Conservation (phyloP, 2,329 filamentous ascomycete genomes). For the Neopestalotiopsis sp. region DNA sequence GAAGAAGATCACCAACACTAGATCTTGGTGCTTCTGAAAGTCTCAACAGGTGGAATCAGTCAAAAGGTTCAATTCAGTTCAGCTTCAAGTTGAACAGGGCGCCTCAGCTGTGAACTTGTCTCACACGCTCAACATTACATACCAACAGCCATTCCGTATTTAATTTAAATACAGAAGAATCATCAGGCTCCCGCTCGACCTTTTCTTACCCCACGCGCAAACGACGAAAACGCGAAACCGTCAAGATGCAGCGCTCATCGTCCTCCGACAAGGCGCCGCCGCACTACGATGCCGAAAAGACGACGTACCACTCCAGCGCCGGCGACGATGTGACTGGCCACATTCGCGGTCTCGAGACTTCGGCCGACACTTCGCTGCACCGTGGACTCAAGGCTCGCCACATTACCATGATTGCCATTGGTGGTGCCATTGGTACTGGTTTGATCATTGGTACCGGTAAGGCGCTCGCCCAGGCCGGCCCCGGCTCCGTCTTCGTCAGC, state of each 20-base stretch:
- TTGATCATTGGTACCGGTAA: conserved; percentile 73
- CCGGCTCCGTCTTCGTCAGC: conserved; percentile 73
- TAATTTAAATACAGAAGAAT: background rate
- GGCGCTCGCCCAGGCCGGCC: conserved; percentile 59
- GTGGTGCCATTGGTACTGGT: conserved; percentile 76
- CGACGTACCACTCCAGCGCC: conserved; percentile 28
- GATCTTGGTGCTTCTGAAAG: background rate
- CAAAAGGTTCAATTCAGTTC: background rate
- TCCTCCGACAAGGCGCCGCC: conserved; percentile 31
- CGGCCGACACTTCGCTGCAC: conserved; percentile 52
- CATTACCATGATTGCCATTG: conserved; percentile 71
- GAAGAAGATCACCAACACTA: background rate
- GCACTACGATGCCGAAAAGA: conserved; percentile 32
- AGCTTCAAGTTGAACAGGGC: background rate
- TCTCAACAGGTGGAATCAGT: background rate
- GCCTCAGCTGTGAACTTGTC: background rate
- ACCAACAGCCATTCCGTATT: background rate
- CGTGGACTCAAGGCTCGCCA: conserved; percentile 60
- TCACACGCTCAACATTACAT: background rate
- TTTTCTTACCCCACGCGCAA: background rate
- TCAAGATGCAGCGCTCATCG: conserved; percentile 37
- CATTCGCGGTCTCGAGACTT: conserved; percentile 56
- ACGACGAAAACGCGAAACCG: background rate
- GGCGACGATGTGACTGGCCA: conserved; percentile 33
- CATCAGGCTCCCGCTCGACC: background rate